These are phyloP conservation scores for Fraxinus latifolia DNA, from an alignment of 305 asterid species.

Conservation along the genomic window DNA sequence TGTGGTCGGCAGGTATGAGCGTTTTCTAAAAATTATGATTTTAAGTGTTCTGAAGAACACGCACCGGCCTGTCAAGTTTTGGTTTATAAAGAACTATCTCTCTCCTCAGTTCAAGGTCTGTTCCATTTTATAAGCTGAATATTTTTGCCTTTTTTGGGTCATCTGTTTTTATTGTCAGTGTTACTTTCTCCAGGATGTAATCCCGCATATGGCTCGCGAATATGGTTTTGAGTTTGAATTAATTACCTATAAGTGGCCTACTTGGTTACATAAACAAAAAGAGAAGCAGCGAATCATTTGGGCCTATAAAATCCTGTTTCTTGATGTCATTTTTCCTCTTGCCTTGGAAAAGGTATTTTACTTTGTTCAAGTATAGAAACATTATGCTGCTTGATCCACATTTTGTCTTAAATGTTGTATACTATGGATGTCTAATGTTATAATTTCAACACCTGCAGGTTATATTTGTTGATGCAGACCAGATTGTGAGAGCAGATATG, in stretches of 20 bases:
- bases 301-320: slow-evolving; percentile 95
- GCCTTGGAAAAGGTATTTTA: slow-evolving; percentile 79
- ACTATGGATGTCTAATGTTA: slow-evolving; percentile 13
- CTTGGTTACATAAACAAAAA: slow-evolving; percentile 96
- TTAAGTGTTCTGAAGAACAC: slow-evolving; percentile 91
- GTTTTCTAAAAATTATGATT: slow-evolving; percentile 92
- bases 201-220: slow-evolving; percentile 91
- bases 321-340: slow-evolving; percentile 98
- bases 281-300: slow-evolving; percentile 97
- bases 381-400: slow-evolving; percentile 18
- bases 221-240: slow-evolving; percentile 92
- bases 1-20: slow-evolving; percentile 76
- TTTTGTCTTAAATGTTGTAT: slow-evolving; percentile 6
- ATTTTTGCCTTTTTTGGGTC: slow-evolving; percentile 6
- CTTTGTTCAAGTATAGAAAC: background rate
- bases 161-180: slow-evolving; percentile 5
- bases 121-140: slow-evolving; percentile 13
- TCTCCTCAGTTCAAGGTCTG: slow-evolving; percentile 97
- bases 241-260: slow-evolving; percentile 98
- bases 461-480: slow-evolving; percentile 97
- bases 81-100: slow-evolving; percentile 98
- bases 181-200: slow-evolving; percentile 63
- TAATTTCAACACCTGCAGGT: slow-evolving; percentile 55
- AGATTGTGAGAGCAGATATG: slow-evolving; percentile 91
- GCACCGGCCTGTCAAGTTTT: slow-evolving; percentile 84